Base-by-base conservation (phyloP, 371 early-diverging fungal species). In the Choanephora cucurbitarum region DNA sequence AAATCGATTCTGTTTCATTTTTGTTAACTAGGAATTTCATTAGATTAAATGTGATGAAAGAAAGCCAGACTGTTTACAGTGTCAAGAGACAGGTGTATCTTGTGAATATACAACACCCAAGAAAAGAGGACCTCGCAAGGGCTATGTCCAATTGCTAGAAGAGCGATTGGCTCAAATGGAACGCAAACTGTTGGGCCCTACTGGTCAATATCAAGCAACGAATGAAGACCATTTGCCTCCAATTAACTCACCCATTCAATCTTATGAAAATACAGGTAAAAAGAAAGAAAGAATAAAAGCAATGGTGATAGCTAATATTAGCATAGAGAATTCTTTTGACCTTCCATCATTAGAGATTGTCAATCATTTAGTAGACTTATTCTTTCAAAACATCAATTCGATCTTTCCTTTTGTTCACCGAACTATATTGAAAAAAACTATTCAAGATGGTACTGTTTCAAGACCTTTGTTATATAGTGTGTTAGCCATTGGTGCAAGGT, bases 71-170 rank as follows among this genome's bases (percentile, higher is more conserved):
- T 95, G 96, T 69, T 68, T 75, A 13, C 88, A 91, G 57, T 95
- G 96, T 72, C 62, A 75, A 34, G 84, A 87, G 51, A 70, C 81
- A 40, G 70, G 75, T 19, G 56, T 74, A 2, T 53, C 62, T 34
- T 95, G 96, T 72, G 79, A 89, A 40, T 93, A 88, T 62, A 76
- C 83, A 0, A 80, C 86, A 18, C 81, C 82, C 44, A 88, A 87
- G 54, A 89, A 89, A 57, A 81, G 90, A 23, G 90, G 90, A 0
- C 91, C 90, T 14, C 81, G 90, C 15, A 89, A 90, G 65, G 91
- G 91, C 15, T 87, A 89, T 54, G 87, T 88, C 11, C 89, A 89
- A 32, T 72, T 81, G 22, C 71, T 91, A 22, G 90, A 91, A 55
- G 80, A 78, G 60, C 75, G 88, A 42, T 70, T 91, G 34, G 83